A percentile compares a stretch with the other conserved stretches of the same genome.
Conservation (phyloP, 306 rosid species). For the Begonia peltatifolia region DNA sequence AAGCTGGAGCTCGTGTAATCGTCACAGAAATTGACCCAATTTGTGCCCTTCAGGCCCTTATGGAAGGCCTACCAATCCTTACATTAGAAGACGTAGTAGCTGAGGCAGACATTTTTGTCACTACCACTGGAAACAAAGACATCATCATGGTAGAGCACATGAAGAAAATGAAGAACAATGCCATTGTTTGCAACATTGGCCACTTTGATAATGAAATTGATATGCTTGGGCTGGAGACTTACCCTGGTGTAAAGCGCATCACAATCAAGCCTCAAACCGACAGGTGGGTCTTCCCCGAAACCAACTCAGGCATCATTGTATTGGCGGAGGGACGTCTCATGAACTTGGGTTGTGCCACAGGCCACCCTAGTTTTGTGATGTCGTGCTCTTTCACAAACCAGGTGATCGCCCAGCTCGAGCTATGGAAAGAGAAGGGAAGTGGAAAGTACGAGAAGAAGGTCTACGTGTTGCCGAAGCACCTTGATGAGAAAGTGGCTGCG, state of each 20-base stretch:
- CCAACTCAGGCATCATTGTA: slow-evolving; percentile 49
- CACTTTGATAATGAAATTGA: slow-evolving; percentile 97
- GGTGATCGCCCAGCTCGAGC: slow-evolving; percentile 91
- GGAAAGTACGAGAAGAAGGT: slow-evolving; percentile 97
- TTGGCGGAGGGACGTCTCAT: slow-evolving; percentile 95
- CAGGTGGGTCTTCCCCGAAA: slow-evolving; percentile 93
- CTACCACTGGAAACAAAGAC: slow-evolving; percentile 99
- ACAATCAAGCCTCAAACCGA: slow-evolving; percentile 96
- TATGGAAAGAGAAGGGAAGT: slow-evolving; percentile 63
- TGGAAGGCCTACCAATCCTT: slow-evolving; percentile 52
- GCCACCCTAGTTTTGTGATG: slow-evolving; percentile 99
- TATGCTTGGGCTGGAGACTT: slow-evolving; percentile 62
- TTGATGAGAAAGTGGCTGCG: slow-evolving; percentile 94
- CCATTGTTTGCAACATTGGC: slow-evolving; percentile 94
- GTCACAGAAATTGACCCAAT: slow-evolving; percentile 77
- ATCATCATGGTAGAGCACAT: slow-evolving; percentile 69
- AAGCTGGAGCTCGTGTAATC: slow-evolving; percentile 64
- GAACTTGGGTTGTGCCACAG: slow-evolving; percentile 99
- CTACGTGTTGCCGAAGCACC: slow-evolving; percentile 85
- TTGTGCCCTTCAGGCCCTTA: slow-evolving; percentile 68
- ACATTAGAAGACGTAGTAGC: slow-evolving; percentile 40
- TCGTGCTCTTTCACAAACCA: slow-evolving; percentile 98
- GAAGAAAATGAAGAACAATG: slow-evolving; percentile 98
- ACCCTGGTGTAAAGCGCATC: slow-evolving; percentile 81
- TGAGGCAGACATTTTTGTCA: slow-evolving; percentile 73